Base-by-base conservation (phyloP, 257 asterid genomes). In the Dorcoceras hygrometricum region DNA sequence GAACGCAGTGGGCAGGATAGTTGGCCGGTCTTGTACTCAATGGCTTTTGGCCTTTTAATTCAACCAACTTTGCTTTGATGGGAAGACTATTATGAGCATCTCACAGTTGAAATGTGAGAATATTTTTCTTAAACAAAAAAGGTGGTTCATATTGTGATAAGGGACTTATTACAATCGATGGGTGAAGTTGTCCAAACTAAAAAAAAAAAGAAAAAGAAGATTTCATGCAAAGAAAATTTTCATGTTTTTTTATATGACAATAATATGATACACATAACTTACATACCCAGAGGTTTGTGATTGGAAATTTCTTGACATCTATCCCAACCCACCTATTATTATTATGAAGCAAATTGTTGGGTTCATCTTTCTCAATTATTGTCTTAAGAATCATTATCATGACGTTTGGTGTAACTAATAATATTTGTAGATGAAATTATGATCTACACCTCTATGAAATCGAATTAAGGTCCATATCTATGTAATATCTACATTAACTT, bases 41-140 rank as follows among this genome's bases (percentile, higher is more conserved):
- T 65, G 34, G 72, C 73, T 43, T 72, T 69, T 76, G 73, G 73
- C 71, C 76, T 62, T 16, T 11, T 19, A 71, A 59, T 27, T 59
- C 86, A 79, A 77, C 91, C n/a, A 74, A 79, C 89, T 77, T 88
- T 78, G 75, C 93, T 86, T 81, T 9, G 63, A 77, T 81, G 74
- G 72, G 72, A 89, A 86, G 90, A 79, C 82, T 80, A 84, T 68
- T 73, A 48, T 68, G 78, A 80, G n/a, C 70, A 79, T 79, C 78
- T n/a, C n/a, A n/a, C n/a, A n/a, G n/a, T n/a, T n/a, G n/a, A n/a
- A n/a, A n/a, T n/a, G n/a, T n/a, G n/a, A n/a, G n/a, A n/a, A n/a
- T n/a, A n/a, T n/a, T n/a, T n/a, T n/a, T n/a, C n/a, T n/a, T n/a
- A n/a, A n/a, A n/a, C n/a, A n/a, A n/a, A n/a, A n/a, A n/a, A n/a